These are phyloP conservation scores for Cyberlindnera xishuangbannaensis DNA, from an alignment of 805 yeast species.

Conservation along the genomic window DNA sequence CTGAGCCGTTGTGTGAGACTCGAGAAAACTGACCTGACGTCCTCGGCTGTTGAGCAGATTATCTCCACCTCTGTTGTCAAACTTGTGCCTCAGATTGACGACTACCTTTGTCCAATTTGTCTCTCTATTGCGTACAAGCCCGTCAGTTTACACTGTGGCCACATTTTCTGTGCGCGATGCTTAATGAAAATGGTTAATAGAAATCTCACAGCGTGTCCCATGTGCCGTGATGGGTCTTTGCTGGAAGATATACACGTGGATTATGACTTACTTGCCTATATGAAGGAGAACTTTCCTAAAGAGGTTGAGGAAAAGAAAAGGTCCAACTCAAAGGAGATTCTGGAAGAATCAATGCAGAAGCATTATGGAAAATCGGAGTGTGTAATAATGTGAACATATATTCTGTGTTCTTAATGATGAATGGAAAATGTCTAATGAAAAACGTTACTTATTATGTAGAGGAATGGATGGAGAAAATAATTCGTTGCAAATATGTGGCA, in stretches of 20 bases:
- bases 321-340: constrained; percentile 45
- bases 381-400: constrained; percentile 8
- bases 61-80: constrained; percentile 49
- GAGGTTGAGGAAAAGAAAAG: constrained; percentile 59
- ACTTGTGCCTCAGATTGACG: constrained; percentile 68
- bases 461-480: no score
- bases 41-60: constrained; percentile 27
- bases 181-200: constrained; percentile 61
- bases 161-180: constrained; percentile 69
- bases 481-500: no score
- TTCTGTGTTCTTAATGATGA: background rate
- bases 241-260: constrained; percentile 59
- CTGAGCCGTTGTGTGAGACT: constrained; percentile 38
- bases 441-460: background rate
- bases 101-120: constrained; percentile 71
- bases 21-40: constrained; percentile 19
- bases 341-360: constrained; percentile 33
- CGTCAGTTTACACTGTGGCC: constrained; percentile 56
- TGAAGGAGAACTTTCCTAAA: constrained; percentile 57
- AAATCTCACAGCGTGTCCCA: constrained; percentile 56
- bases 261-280: constrained; percentile 40
- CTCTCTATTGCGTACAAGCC: constrained; percentile 68
- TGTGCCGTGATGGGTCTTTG: constrained; percentile 52
- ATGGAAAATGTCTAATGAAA: background rate
- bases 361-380: constrained; percentile 19